Base-by-base conservation (phyloP, 371 early-diverging fungal species). In the Fennellomyces sp. region DNA sequence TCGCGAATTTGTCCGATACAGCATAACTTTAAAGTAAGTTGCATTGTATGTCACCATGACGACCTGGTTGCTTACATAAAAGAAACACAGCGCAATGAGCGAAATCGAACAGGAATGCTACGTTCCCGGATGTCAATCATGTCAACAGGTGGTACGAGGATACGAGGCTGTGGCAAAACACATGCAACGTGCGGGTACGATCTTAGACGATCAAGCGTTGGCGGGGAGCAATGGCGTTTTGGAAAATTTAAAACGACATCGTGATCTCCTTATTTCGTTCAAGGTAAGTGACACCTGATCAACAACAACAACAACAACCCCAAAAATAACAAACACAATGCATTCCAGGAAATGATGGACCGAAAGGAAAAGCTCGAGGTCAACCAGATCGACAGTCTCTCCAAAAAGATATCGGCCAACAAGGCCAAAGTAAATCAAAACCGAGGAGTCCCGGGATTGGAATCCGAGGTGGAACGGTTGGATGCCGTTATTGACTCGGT, bases 241-340 rank as follows among this genome's bases (percentile, higher is more conserved):
- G 2, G 89, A 89, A 51, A 72, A 70, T 62, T 57, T 89, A 57
- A 85, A 83, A 56, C 73, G 81, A 6, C 83, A 87, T 33, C 73
- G 86, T 2, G 86, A 87, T 64, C 56, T 86, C 19, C 69, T 83
- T 29, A 65, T 81, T 2, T 78, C 85, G 11, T 75, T 84, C 60
- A 70, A 64, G 66, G 84, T 66, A 49, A 25, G 28, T 39, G 39
- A 39, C 13, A 39, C 13, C 13, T 39, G 17, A 2, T 39, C 13
- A 11, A 39, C 5, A 39, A 39, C 6, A 6, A 39, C 39, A 39
- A 11, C 15, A 4, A 52, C n/a, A n/a, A n/a, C n/a, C n/a, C n/a
- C n/a, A 1, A 55, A 25, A 13, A 8, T 50, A 25, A 21, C 15
- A 10, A 8, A 19, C 13, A 28, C 28, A 25, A 8, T 39, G 2